Base-by-base conservation (phyloP, 1,284 basidiomycete species). In the Boletellus dicymbophilus region DNA sequence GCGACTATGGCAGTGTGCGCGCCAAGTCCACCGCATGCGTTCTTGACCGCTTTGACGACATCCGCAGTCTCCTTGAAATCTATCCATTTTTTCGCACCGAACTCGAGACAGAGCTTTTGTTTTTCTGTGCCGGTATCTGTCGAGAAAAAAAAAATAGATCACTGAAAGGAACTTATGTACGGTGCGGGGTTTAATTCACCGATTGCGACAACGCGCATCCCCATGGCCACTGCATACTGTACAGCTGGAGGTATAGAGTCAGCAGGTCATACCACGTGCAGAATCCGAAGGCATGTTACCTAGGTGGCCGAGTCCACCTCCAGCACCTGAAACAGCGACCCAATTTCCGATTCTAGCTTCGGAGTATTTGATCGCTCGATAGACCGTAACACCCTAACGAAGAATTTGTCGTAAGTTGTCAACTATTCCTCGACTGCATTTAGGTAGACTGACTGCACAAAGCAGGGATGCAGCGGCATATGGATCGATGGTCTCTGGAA, bases 1-100 rank as follows among this genome's bases (percentile, higher is more conserved):
- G 88, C 84, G 44, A 93, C 80, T 53, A 93, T 67, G 0, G 88
- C 81, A 12, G 85, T 81, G 62, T 95, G 90, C 2, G 28, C 11
- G 15, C 28, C 28, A 13, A 28, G 28, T 13, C 28, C 28, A 13
- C 8, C 28, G 8, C 28, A 28, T 3, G 28, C 27, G 15, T 30
- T 12, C 10, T 30, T 30, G 28, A 30, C 28, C 10, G 28, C 28
- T 15, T 30, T 11, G 5, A 30, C 28, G 27, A 4, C 27, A 28
- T 28, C 27, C 27, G 10, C 27, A 11, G 27, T 73, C 45, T 74
- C 74, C 60, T 74, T 80, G 71, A 89, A 90, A 71, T 92, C 88
- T 54, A 91, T 66, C 76, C 81, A 90, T 54, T 73, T 77, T 59
- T 87, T 80, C 2, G 86, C 85, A 11, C 88, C 89, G 44, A 88